Conservation (phyloP, 2,329 filamentous ascomycete genomes). For the Stachybotrys echinatus region DNA sequence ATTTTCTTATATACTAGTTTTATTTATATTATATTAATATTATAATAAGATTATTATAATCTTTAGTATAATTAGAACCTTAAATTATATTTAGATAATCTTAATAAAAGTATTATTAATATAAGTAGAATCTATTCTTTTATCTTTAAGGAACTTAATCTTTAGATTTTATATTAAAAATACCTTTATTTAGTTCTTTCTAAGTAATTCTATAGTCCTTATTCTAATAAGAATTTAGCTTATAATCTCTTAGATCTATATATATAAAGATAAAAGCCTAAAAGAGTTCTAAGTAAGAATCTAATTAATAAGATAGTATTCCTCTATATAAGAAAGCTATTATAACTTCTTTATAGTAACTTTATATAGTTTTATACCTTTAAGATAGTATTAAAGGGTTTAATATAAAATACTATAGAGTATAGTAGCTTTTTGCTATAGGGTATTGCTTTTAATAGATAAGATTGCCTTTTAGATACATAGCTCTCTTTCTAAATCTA, state of each 20-base stretch:
- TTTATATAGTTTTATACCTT: background rate
- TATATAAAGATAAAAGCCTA: slow-evolving; percentile 4
- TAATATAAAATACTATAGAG: slow-evolving; percentile 2
- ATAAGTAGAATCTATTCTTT: background rate
- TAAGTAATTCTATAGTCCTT: slow-evolving; percentile 3
- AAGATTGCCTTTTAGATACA: background rate
- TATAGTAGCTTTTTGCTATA: slow-evolving; percentile 2
- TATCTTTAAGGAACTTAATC: slow-evolving; percentile 2
- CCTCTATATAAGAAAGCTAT: too few species aligned
- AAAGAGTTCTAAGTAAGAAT: too few species aligned
- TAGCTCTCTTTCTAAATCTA: too few species aligned
- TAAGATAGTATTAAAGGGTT: background rate
- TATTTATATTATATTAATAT: slow-evolving; percentile 6
- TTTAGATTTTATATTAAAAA: slow-evolving; percentile 3
- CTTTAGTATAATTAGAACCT: background rate
- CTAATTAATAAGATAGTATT: too few species aligned
- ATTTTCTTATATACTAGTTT: slow-evolving; percentile 6
- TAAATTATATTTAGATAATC: background rate
- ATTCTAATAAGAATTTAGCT: background rate
- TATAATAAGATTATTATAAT: background rate
- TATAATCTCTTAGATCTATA: slow-evolving; percentile 4
- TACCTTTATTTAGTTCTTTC: slow-evolving; percentile 5
- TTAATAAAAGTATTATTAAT: slow-evolving; percentile 1
- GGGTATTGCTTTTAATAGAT: background rate
- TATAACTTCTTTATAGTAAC: too few species aligned